phyloP scores from a whole-genome alignment of 805 yeast genomes.

The Teunomyces pallodes region DNA sequence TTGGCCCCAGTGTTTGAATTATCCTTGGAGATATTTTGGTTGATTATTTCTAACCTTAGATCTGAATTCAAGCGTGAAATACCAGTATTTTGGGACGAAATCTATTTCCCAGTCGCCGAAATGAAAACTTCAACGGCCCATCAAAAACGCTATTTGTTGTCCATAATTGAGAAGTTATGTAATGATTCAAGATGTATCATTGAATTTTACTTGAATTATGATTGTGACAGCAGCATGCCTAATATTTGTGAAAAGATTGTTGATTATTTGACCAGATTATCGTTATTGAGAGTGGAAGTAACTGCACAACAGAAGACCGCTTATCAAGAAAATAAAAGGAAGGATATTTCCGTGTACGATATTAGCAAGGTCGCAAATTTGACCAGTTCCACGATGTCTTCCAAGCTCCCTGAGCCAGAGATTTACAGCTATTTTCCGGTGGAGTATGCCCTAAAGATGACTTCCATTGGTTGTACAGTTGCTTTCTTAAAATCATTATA shows the following conservation, averaged over 20 bases:
- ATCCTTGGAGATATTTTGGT: constrained; percentile 90
- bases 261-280: constrained; percentile 70
- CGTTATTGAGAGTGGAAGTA: constrained; percentile 69
- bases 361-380: constrained; percentile 71
- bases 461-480: constrained; percentile 75
- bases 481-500: constrained; percentile 77
- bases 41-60: constrained; percentile 77
- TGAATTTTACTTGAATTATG: constrained; percentile 92
- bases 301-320: constrained; percentile 64
- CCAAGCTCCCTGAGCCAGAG: constrained; percentile 56
- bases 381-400: constrained; percentile 63
- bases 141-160: constrained; percentile 84
- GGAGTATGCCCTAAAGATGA: constrained; percentile 81
- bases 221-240: constrained; percentile 80
- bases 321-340: constrained; percentile 37
- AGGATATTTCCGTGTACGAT: constrained; percentile 71
- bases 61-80: constrained; percentile 88
- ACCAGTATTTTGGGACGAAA: constrained; percentile 89
- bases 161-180: constrained; percentile 77
- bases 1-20: constrained; percentile 90
- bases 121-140: constrained; percentile 88
- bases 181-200: constrained; percentile 87
- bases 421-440: constrained; percentile 57
- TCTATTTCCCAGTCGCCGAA: constrained; percentile 91
- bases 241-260: constrained; percentile 83